Base-by-base conservation (phyloP, 441 rosid species). In the Pelargonium citronellum region DNA sequence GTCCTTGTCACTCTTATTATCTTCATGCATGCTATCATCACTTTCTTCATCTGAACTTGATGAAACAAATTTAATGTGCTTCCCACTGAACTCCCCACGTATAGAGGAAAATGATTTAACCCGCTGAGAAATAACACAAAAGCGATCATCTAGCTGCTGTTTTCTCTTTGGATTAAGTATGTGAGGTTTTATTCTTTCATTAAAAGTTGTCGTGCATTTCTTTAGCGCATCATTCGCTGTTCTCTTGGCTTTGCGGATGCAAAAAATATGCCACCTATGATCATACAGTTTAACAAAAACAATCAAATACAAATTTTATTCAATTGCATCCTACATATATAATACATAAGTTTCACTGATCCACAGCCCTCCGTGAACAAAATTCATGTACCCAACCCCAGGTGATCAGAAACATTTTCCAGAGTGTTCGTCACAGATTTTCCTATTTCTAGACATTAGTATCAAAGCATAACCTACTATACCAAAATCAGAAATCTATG, bases 21-120 rank as follows among this genome's bases (percentile, higher is more conserved):
- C 78, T 73, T 79, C 85, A 71, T 79, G 39, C 15, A 70, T 68
- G 77, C 67, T 49, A 69, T 75, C 83, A 77, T 83, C 78, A 79
- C 78, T 79, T 67, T 83, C 91, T 72, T 82, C 88, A 22, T 83
- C 95, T 67, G 97, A 87, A 82, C 89, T 83, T 68, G 97, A 95
- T 55, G 87, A 86, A 76, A 77, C 75, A 84, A 92, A 92, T 81
- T 88, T 80, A 69, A 75, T 83, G 84, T 95, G 98, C 83, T 92
- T 89, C 80, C 93, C 95, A 75, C 82, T 44, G 78, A 86, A 92
- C 61, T 83, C 87, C 74, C 81, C 83, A 72, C 81, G 79, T 47
- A 60, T 76, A 7, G 79, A 80, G 51, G 89, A 83, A 83, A 89
- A 92, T 68, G 95, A 86, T 74, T 88, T 86, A 67, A 92, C 77